phyloP scores from a whole-genome alignment of 345 rosid species.

The Euclidium syriacum region DNA sequence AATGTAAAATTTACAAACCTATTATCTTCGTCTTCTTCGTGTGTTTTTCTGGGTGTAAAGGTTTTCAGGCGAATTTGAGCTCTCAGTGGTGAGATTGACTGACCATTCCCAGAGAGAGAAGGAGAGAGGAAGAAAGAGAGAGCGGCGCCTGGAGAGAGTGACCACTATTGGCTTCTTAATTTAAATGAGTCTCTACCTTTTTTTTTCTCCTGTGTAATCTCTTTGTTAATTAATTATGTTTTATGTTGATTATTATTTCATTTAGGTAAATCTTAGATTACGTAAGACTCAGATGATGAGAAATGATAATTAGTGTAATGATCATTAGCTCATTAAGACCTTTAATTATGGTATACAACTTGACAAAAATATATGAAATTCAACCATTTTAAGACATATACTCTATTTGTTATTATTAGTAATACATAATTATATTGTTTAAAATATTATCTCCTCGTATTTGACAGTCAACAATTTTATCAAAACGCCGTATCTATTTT shows the following conservation, averaged over 20 bases:
- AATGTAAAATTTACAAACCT: no score
- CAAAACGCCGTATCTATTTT: no score
- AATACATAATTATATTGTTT: no score
- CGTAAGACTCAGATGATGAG: neutral
- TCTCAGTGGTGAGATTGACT: constrained; percentile 26
- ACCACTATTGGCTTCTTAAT: constrained; percentile 10
- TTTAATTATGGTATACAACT: no score
- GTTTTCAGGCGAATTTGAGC: constrained; percentile 25
- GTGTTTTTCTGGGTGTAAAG: no score
- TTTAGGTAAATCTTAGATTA: neutral
- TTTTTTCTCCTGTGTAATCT: neutral
- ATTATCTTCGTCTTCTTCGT: no score
- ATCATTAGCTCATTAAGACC: neutral
- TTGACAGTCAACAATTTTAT: neutral
- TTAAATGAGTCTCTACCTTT: neutral
- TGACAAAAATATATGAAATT: no score
- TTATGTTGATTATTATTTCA: neutral
- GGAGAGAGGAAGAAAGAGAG: constrained; percentile 25
- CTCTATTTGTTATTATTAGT: no score
- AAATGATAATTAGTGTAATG: neutral
- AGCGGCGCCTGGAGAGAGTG: constrained; percentile 62
- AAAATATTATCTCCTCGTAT: neutral
- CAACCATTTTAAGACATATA: no score
- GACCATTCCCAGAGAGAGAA: constrained; percentile 33
- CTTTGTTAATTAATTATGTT: neutral